Percentiles rank a stretch among this genome's conserved stretches.
These are phyloP conservation scores for Penicillium sp. DNA, from an alignment of 2,329 filamentous ascomycete species.

Conservation along the genomic window DNA sequence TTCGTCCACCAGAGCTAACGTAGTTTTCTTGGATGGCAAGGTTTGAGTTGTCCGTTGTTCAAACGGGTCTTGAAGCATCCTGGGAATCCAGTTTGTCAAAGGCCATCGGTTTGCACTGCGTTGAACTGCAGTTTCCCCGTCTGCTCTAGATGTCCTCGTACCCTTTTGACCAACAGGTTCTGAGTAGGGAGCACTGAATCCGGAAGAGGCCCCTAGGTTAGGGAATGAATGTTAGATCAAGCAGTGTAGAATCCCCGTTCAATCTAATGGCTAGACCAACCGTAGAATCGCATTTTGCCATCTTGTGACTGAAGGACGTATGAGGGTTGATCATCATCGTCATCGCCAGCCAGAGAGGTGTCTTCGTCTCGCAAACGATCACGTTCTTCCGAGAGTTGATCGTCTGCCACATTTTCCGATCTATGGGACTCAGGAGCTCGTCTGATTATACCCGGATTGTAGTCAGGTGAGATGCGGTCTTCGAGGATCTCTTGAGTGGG, in stretches of 20 bases:
- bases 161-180: conserved; percentile 1
- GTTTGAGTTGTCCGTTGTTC: conserved; percentile 11
- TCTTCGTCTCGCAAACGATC: background rate
- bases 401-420: background rate
- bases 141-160: background rate
- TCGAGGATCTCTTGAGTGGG: background rate
- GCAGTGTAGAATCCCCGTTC: background rate
- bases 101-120: conserved; percentile 8
- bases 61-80: conserved; percentile 12
- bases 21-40: conserved; percentile 9
- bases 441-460: background rate
- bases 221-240: background rate
- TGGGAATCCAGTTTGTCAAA: conserved; percentile 12
- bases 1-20: conserved; percentile 8
- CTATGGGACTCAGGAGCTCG: background rate
- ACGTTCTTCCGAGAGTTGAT: background rate
- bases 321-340: conserved; percentile 6
- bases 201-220: conserved; percentile 17
- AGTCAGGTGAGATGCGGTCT: background rate
- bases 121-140: conserved; percentile 1
- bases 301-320: conserved; percentile 14
- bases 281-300: conserved; percentile 21
- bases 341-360: background rate
- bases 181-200: conserved; percentile 6
- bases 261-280: conserved; percentile 1